Base-by-base conservation (phyloP, 257 asterid genomes). In the Avicennia marina region DNA sequence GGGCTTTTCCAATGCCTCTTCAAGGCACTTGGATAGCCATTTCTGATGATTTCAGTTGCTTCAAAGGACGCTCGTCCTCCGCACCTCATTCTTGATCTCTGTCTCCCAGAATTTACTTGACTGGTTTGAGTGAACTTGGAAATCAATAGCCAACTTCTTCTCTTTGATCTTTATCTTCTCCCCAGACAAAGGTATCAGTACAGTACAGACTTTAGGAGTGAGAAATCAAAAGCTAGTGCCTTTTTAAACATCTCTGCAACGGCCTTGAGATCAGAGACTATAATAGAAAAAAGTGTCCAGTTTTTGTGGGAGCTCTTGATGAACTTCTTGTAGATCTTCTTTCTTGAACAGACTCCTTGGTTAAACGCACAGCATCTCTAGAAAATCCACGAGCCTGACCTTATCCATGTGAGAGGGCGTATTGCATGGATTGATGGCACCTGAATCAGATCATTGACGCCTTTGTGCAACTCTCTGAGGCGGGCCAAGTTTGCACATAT, bases 261-360 rank as follows among this genome's bases (percentile, higher is more conserved):
- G 0, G 63, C 18, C 11, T 12, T 6, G 45, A 24, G 22, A 52
- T 57, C 47, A 36, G 41, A 36, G 9, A 5, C 41, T 36, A 4
- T 11, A 2, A 2, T 12, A 2, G 13, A 36, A 11, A 36, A 12
- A 12, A 3, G 24, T 12, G 4, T 49, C 2, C 11, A 38, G 15
- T 46, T 46, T 8, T 25, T 46, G 8, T 63, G 22, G 7, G 6
- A 41, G 33, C 33, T 49, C 24, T 59, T 64, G 51, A 73, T 20
- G 65, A 65, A 34, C n/a, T 19, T 61, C 21, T 68, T 70, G 32
- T 22, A 58, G 4, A 75, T 19, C 25, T 50, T 63, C 29, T 75
- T 79, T 10, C 56, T 31, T 63, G 62, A 6, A 78, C 40, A 0
- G 54, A 62, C 47, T 69, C 75, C 39, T 40, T 78, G 20, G 53